These are phyloP conservation scores for Mycena olivaceomarginata DNA, from an alignment of 768 basidiomycete species.

Conservation along the genomic window DNA sequence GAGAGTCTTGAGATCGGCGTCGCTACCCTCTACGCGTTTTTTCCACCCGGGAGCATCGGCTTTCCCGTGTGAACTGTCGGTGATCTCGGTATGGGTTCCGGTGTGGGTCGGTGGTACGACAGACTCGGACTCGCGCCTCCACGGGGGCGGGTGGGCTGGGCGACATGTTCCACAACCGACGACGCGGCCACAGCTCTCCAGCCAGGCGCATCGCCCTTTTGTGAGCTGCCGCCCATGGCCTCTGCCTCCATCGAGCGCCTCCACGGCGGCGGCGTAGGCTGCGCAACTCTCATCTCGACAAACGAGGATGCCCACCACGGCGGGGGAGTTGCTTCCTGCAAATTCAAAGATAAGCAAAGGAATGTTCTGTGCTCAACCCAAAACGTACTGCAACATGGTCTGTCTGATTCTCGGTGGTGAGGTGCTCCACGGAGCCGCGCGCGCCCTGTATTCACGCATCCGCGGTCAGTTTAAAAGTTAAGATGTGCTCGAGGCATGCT, in stretches of 20 bases:
- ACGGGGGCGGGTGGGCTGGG: slow-evolving; percentile 18
- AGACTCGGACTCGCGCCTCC: slow-evolving; percentile 3
- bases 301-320: not conserved
- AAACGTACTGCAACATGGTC: slow-evolving; percentile 20
- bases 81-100: not conserved
- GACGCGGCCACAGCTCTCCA: not conserved
- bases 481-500: not conserved
- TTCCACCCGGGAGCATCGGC: slow-evolving; percentile 31
- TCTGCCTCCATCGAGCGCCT: not conserved
- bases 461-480: slow-evolving; percentile 27
- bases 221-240: not conserved
- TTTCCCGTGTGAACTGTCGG: not conserved
- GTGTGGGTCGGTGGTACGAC: not conserved
- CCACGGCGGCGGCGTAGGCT: slow-evolving; percentile 10
- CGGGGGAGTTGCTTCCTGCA: slow-evolving; percentile 16
- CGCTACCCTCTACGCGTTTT: not conserved
- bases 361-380: slow-evolving; percentile 6
- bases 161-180: not conserved
- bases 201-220: not conserved
- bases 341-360: slow-evolving; percentile 1
- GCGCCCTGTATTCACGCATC: slow-evolving; percentile 12
- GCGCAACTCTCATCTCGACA: not conserved
- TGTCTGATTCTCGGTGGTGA: slow-evolving; percentile 4
- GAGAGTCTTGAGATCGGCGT: not conserved
- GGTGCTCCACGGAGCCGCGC: slow-evolving; percentile 19